These are phyloP conservation scores for Ceratocystis colombiana DNA, from an alignment of 2,329 filamentous ascomycete genomes.

Conservation along the genomic window DNA sequence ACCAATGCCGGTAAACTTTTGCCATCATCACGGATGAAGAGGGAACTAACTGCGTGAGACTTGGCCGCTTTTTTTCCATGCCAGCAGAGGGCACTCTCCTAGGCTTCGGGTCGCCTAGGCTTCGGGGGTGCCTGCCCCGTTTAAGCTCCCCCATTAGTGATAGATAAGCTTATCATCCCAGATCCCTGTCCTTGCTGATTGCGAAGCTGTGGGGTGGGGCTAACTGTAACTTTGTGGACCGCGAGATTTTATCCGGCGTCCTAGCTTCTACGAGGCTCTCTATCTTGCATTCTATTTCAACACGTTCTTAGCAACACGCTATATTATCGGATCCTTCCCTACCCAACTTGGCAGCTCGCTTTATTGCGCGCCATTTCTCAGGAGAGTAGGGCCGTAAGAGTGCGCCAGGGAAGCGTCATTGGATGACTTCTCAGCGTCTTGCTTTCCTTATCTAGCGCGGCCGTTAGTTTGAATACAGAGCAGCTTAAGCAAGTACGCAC, in stretches of 20 bases:
- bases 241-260: conserved; percentile 7
- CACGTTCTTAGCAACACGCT: neutral
- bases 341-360: neutral
- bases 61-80: too few species aligned
- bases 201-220: neutral
- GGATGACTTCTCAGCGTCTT: neutral
- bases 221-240: conserved; percentile 10
- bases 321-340: neutral
- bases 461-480: conserved; percentile 1
- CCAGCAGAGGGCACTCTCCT: too few species aligned
- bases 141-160: neutral
- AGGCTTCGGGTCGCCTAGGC: neutral
- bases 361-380: neutral
- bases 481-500: neutral
- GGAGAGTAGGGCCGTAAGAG: neutral
- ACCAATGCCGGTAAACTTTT: too few species aligned
- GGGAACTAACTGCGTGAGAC: too few species aligned
- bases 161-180: conserved; percentile 14
- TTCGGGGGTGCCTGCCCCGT: neutral
- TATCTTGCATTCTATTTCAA: neutral
- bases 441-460: neutral
- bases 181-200: conserved; percentile 1
- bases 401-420: too few species aligned
- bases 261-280: neutral
- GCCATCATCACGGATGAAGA: too few species aligned